Evolutionary conservation across 495 filamentous ascomycete species (phyloP).

Genomic region (Penicillium atrosanguineum): DNA sequence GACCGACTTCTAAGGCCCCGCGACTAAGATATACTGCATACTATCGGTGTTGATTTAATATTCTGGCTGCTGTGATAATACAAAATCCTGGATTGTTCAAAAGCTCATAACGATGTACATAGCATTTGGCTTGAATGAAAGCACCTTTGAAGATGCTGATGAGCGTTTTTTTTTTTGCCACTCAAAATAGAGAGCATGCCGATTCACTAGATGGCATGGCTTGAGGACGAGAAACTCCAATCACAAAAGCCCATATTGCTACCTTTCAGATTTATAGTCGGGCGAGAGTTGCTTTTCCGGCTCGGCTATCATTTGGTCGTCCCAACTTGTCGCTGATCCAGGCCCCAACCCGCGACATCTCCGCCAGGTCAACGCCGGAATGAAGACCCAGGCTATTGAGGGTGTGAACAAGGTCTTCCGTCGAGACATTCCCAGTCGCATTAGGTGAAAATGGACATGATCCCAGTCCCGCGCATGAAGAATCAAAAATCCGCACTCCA

Average conservation of each 20-base stretch:
- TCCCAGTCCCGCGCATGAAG: conserved; percentile 83
- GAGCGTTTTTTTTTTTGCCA: neutral
- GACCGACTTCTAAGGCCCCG: conserved; percentile 73
- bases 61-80: neutral
- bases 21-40: conserved; percentile 10
- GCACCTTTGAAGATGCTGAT: neutral
- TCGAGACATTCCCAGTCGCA: conserved; percentile 92
- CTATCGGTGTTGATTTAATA: conserved; percentile 19
- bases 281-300: conserved; percentile 74
- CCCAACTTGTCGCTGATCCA: conserved; percentile 89
- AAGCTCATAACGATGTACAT: neutral
- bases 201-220: no score
- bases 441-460: conserved; percentile 94
- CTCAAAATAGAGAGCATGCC: neutral
- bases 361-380: conserved; percentile 83
- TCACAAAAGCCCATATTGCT: conserved; percentile 7
- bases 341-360: conserved; percentile 73
- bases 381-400: conserved; percentile 82
- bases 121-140: neutral
- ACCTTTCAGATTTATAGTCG: conserved; percentile 29
- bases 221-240: neutral
- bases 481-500: conserved; percentile 87
- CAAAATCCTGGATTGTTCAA: neutral
- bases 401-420: conserved; percentile 90
- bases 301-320: conserved; percentile 68